A percentile compares a stretch with the other conserved stretches of the same genome.
phyloP scores from a whole-genome alignment of 371 early-diverging fungal genomes.

The Rhizopus microsporus region DNA sequence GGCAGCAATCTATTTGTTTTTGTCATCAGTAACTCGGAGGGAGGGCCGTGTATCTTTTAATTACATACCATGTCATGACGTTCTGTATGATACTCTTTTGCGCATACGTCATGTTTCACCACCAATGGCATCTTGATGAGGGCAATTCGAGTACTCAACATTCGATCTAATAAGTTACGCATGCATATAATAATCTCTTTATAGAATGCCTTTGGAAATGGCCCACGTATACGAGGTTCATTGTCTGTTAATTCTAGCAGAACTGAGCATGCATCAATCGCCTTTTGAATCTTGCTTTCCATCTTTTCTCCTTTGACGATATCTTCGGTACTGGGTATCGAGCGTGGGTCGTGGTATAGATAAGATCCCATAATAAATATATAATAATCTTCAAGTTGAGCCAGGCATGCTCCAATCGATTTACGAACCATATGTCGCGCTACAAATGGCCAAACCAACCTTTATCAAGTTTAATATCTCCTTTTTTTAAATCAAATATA shows the following conservation, averaged over 20 bases:
- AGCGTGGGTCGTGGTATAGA: slow-evolving; percentile 32
- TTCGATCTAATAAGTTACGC: slow-evolving; percentile 55
- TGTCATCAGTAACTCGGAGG: not conserved
- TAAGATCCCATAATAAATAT: slow-evolving; percentile 45
- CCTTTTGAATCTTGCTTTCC: slow-evolving; percentile 42
- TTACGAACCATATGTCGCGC: slow-evolving; percentile 62
- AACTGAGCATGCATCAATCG: slow-evolving; percentile 42
- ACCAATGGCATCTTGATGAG: slow-evolving; percentile 48
- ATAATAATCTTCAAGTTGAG: slow-evolving; percentile 48
- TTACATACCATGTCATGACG: slow-evolving; percentile 56
- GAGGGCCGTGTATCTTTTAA: not conserved
- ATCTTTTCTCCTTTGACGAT: slow-evolving; percentile 38
- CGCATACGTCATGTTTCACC: slow-evolving; percentile 43
- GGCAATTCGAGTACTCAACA: slow-evolving; percentile 57
- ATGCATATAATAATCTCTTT: slow-evolving; percentile 55
- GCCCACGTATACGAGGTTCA: slow-evolving; percentile 62
- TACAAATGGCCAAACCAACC: slow-evolving; percentile 63
- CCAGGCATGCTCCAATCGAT: slow-evolving; percentile 40
- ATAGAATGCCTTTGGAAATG: slow-evolving; percentile 60
- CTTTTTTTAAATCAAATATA: not conserved
- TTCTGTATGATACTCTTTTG: slow-evolving; percentile 40
- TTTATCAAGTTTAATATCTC: slow-evolving; percentile 5
- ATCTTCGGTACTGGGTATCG: slow-evolving; percentile 28
- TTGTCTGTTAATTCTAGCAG: slow-evolving; percentile 55
- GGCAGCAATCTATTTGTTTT: slow-evolving; percentile 36